Evolutionary conservation across 139 green algal species (phyloP).

Genomic region (Picochlorum sp.): DNA sequence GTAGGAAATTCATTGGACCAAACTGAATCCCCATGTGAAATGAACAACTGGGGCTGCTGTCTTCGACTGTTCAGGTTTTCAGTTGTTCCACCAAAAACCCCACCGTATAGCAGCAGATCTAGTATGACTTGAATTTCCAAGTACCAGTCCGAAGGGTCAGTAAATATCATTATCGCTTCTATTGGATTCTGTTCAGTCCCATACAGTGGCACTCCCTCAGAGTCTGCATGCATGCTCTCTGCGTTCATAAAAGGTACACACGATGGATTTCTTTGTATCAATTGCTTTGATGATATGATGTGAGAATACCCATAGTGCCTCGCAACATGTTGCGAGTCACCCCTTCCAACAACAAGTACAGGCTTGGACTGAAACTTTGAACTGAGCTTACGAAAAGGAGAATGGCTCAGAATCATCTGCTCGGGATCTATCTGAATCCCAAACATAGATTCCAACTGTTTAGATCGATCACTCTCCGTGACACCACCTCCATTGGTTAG

Average conservation of each 20-base stretch:
- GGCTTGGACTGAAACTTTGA: slow-evolving; percentile 29
- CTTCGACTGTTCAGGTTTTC: neutral
- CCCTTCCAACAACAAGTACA: slow-evolving; percentile 55
- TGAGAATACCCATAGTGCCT: slow-evolving; percentile 56
- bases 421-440: slow-evolving; percentile 37
- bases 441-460: slow-evolving; percentile 61
- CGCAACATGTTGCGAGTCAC: slow-evolving; percentile 44
- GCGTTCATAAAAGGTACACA: slow-evolving; percentile 44
- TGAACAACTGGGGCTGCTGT: slow-evolving; percentile 24
- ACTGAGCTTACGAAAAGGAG: slow-evolving; percentile 52
- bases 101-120: slow-evolving; percentile 24
- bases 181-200: slow-evolving; percentile 47
- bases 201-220: neutral
- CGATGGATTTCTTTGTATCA: slow-evolving; percentile 36
- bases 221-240: slow-evolving; percentile 11
- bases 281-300: slow-evolving; percentile 37
- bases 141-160: slow-evolving; percentile 66
- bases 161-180: slow-evolving; percentile 55
- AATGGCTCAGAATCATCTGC: slow-evolving; percentile 74
- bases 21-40: slow-evolving; percentile 58
- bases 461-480: slow-evolving; percentile 55
- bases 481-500: slow-evolving; percentile 77
- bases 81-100: slow-evolving; percentile 3
- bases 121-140: slow-evolving; percentile 39
- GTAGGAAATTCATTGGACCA: slow-evolving; percentile 57